phyloP scores from a whole-genome alignment of 148 eudicot genomes.

The Rhododendron molle region DNA sequence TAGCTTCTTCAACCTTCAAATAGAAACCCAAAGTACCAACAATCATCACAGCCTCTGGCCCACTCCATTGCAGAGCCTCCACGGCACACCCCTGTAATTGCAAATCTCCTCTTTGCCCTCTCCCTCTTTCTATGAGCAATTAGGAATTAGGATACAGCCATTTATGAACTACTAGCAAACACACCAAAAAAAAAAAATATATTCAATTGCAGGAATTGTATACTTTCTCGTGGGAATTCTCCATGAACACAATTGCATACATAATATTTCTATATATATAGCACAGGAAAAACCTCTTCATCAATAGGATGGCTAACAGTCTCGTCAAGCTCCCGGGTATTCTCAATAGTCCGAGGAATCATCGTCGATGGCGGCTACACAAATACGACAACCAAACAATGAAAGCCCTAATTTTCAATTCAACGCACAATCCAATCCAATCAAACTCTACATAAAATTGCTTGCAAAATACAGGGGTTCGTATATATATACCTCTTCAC shows the following conservation, averaged over 20 bases:
- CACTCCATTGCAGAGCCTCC: too few species aligned
- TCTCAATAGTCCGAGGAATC: slow-evolving; percentile 78
- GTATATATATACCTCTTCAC: slow-evolving; percentile 53
- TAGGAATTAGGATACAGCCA: too few species aligned
- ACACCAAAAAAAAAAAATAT: too few species aligned
- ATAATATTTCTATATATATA: too few species aligned
- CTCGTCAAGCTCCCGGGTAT: slow-evolving; percentile 76
- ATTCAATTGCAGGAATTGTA: too few species aligned
- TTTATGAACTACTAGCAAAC: too few species aligned
- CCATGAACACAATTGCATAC: neutral
- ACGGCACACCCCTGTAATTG: too few species aligned
- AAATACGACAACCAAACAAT: neutral
- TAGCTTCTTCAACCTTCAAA: too few species aligned
- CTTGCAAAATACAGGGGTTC: neutral
- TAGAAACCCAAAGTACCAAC: too few species aligned
- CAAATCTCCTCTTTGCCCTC: too few species aligned
- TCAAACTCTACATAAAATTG: neutral
- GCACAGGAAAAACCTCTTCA: slow-evolving; percentile 52
- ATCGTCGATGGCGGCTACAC: slow-evolving; percentile 63
- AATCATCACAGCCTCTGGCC: too few species aligned
- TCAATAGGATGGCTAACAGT: slow-evolving; percentile 85
- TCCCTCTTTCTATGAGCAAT: too few species aligned
- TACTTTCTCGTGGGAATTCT: neutral
- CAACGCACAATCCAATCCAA: neutral
- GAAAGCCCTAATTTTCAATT: neutral